Conservation (phyloP, 2,329 filamentous ascomycete species). For the Coniochaeta hoffmannii region DNA sequence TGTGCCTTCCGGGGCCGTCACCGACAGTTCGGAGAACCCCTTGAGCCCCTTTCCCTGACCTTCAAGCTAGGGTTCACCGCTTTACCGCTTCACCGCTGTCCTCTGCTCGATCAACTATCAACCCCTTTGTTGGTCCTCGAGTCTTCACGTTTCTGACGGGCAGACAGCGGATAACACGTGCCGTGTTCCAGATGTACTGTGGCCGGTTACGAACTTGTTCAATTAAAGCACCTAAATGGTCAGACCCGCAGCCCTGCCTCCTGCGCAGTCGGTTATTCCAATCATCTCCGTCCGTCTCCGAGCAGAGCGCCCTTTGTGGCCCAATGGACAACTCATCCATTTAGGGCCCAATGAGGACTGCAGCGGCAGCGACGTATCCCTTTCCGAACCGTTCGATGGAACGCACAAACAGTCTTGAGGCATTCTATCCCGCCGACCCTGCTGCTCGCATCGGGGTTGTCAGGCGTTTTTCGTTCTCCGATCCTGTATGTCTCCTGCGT, state of each 20-base stretch:
- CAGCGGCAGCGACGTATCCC: background rate
- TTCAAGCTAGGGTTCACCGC: background rate
- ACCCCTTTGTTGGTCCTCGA: background rate
- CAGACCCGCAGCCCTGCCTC: background rate
- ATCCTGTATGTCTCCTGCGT: background rate
- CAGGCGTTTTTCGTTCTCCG: background rate
- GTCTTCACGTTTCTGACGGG: background rate
- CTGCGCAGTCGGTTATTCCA: background rate
- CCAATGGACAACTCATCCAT: background rate
- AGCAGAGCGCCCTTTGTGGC: background rate
- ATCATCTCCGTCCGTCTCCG: background rate
- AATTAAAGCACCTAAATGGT: background rate
- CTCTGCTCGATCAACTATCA: background rate
- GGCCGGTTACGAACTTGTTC: background rate
- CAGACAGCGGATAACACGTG: background rate
- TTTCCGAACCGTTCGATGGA: background rate
- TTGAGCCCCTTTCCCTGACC: background rate
- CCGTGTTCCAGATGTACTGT: constrained; percentile 1
- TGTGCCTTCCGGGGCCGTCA: background rate
- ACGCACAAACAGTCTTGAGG: background rate
- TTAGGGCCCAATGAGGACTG: background rate
- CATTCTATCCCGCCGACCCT: background rate
- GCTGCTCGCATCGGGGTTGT: background rate
- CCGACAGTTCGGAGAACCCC: background rate
- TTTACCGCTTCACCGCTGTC: background rate